Conservation (phyloP, 1,139 yeast species). For the Meyerozyma sp. region DNA sequence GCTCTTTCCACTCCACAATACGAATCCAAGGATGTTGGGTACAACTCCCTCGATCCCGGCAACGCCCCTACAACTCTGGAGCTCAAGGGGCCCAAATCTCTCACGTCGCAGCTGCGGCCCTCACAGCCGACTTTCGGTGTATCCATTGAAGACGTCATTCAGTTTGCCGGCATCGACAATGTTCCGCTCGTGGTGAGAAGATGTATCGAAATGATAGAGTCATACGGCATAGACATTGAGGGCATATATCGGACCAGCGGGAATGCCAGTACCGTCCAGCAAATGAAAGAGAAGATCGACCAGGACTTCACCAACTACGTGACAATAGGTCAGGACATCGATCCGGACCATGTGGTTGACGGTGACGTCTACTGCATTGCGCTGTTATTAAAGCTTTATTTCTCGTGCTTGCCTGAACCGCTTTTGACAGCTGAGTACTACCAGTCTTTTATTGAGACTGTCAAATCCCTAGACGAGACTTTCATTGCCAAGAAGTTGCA, state of each 20-base stretch:
- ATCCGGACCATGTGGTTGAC: constrained; percentile 47
- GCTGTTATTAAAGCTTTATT: constrained; percentile 63
- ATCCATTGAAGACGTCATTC: constrained; percentile 68
- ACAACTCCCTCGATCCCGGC: constrained; percentile 38
- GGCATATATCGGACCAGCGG: constrained; percentile 90
- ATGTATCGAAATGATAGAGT: constrained; percentile 83
- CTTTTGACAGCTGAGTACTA: constrained; percentile 55
- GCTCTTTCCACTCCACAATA: constrained; percentile 3
- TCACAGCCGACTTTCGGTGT: constrained; percentile 71
- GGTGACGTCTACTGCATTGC: constrained; percentile 73
- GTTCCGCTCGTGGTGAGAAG: constrained; percentile 89
- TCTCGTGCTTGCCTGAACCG: constrained; percentile 67
- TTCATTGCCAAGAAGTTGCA: constrained; percentile 72
- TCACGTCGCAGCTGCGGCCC: constrained; percentile 18
- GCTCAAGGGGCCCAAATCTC: constrained; percentile 40
- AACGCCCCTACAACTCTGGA: constrained; percentile 20
- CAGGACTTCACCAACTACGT: constrained; percentile 64
- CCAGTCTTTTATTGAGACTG: constrained; percentile 64
- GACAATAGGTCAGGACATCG: constrained; percentile 38
- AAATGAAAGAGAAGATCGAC: constrained; percentile 69
- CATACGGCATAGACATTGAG: constrained; percentile 76
- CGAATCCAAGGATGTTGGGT: constrained; percentile 6
- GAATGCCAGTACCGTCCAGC: constrained; percentile 67
- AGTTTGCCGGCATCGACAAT: constrained; percentile 76
- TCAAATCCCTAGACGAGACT: constrained; percentile 49